phyloP scores from a whole-genome alignment of 208 protist species.

The Trypanosoma brucei region DNA sequence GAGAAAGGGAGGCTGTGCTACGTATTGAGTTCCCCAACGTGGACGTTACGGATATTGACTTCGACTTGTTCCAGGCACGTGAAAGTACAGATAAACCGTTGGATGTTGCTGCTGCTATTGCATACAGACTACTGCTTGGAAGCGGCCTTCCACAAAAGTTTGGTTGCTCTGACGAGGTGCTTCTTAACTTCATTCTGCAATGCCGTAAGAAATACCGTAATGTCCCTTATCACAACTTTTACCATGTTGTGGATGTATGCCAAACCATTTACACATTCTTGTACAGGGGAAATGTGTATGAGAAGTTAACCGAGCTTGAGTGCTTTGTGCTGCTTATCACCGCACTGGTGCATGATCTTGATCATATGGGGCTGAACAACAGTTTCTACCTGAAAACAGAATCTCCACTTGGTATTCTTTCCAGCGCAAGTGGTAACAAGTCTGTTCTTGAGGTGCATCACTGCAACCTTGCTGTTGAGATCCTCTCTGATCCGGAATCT shows the following conservation, averaged over 20 bases:
- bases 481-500: constrained; percentile 63
- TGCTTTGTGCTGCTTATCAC: constrained; percentile 79
- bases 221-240: constrained; percentile 89
- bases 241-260: constrained; percentile 79
- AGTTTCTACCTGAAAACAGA: constrained; percentile 88
- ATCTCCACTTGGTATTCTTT: constrained; percentile 78
- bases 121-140: constrained; percentile 42
- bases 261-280: constrained; percentile 78
- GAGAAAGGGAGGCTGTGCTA: constrained; percentile 36
- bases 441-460: constrained; percentile 87
- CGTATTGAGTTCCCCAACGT: constrained; percentile 32
- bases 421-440: constrained; percentile 73
- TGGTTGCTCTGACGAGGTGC: constrained; percentile 53
- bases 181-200: constrained; percentile 79
- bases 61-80: constrained; percentile 66
- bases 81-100: constrained; percentile 39
- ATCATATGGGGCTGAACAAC: constrained; percentile 91
- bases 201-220: constrained; percentile 75
- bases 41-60: constrained; percentile 56
- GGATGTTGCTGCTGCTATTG: constrained; percentile 46
- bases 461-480: constrained; percentile 84
- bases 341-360: constrained; percentile 77
- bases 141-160: constrained; percentile 75
- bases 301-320: constrained; percentile 67
- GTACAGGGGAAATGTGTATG: constrained; percentile 36